These are phyloP conservation scores for Spiraea crenata DNA, from an alignment of 331 rosid species.

Conservation along the genomic window DNA sequence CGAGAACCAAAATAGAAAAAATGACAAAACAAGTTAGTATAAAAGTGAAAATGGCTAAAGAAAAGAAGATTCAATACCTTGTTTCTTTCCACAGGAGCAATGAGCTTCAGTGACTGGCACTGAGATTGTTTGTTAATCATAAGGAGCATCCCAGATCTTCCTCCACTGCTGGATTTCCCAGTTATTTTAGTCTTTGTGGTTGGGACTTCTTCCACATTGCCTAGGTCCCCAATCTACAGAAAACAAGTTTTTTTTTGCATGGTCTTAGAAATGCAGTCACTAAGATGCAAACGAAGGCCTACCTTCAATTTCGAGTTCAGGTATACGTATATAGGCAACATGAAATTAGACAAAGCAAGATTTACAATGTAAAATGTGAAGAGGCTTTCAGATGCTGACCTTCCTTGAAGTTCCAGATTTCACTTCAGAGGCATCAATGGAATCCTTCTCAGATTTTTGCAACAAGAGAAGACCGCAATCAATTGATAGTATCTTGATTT, in stretches of 20 bases:
- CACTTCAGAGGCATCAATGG: slow-evolving; percentile 10
- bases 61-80: slow-evolving; percentile 27
- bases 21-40: background rate
- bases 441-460: background rate
- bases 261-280: background rate
- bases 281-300: background rate
- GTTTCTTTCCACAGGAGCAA: slow-evolving; percentile 19
- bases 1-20: background rate
- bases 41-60: background rate
- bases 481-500: slow-evolving; percentile 34
- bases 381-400: slow-evolving; percentile 23
- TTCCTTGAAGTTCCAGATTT: slow-evolving; percentile 15
- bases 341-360: slow-evolving; percentile 16
- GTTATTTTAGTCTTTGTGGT: background rate
- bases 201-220: slow-evolving; percentile 11
- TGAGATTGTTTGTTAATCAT: slow-evolving; percentile 27
- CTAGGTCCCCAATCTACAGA: slow-evolving; percentile 14
- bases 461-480: slow-evolving; percentile 10
- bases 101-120: slow-evolving; percentile 30
- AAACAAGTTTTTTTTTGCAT: background rate
- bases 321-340: background rate
- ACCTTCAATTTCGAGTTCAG: background rate
- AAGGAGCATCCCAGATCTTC: slow-evolving; percentile 2
- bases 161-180: slow-evolving; percentile 13
- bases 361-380: background rate